phyloP scores from a whole-genome alignment of 352 stramenopile genomes.

The Aphanomyces astaci region DNA sequence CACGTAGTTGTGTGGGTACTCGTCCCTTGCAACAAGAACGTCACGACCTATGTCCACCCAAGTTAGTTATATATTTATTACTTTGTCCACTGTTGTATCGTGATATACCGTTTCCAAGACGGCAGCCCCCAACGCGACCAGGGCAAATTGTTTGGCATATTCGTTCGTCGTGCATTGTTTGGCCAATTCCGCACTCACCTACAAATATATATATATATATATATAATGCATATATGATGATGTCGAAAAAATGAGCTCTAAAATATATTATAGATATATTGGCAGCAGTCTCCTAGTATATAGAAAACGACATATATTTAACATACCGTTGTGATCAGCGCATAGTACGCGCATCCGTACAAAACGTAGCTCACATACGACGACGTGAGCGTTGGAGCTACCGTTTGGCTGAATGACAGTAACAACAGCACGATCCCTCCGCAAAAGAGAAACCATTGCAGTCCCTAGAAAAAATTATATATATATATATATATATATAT shows the following conservation, averaged over 20 bases:
- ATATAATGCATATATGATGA: too few relatives aligned
- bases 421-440: background rate
- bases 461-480: background rate
- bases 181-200: conserved; percentile 22
- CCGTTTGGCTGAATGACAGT: conserved; percentile 1
- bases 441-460: conserved; percentile 1
- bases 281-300: too few relatives aligned
- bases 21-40: conserved; percentile 18
- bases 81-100: background rate
- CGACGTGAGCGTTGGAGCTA: background rate
- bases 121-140: conserved; percentile 12
- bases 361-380: conserved; percentile 20
- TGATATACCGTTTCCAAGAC: conserved; percentile 17
- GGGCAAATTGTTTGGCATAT: conserved; percentile 19
- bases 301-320: background rate
- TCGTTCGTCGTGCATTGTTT: conserved; percentile 21
- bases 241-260: too few relatives aligned
- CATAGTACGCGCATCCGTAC: conserved; percentile 17
- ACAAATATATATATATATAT: background rate
- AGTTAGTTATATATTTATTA: too few relatives aligned
- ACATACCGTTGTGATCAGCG: conserved; percentile 19
- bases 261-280: too few relatives aligned
- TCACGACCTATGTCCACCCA: conserved; percentile 13
- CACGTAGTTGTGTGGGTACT: background rate
- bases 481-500: too few relatives aligned